phyloP scores from a whole-genome alignment of 768 basidiomycete species.

The Pleurotus sapidus region DNA sequence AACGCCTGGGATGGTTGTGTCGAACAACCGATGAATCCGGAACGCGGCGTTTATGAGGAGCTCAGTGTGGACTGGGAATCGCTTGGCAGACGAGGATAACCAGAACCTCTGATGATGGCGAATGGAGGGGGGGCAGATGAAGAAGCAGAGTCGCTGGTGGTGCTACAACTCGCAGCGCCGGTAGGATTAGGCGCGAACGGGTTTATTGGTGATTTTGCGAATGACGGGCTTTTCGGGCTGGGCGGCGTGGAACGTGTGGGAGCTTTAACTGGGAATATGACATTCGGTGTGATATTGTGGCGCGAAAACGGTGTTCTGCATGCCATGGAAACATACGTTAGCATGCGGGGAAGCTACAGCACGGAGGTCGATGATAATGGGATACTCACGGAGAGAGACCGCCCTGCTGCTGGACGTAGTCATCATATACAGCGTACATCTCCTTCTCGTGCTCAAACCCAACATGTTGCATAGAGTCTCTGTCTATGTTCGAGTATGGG shows the following conservation, averaged over 20 bases:
- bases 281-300: not conserved
- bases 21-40: too few species aligned
- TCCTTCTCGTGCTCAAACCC: slow-evolving; percentile 2
- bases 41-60: too few species aligned
- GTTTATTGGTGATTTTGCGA: not conserved
- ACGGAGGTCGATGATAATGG: not conserved
- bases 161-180: not conserved
- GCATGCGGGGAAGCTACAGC: not conserved
- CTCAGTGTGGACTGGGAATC: too few species aligned
- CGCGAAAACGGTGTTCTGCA: slow-evolving; percentile 3
- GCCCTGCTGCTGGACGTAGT: slow-evolving; percentile 1
- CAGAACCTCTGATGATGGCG: not conserved
- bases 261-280: not conserved
- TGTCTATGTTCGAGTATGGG: not conserved
- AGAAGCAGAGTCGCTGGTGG: not conserved
- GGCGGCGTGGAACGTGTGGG: not conserved
- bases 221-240: not conserved
- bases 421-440: slow-evolving; percentile 1
- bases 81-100: not conserved
- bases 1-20: too few species aligned
- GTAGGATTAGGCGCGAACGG: not conserved
- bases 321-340: not conserved
- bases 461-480: not conserved
- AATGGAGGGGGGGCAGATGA: not conserved
- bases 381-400: slow-evolving; percentile 2